These are phyloP conservation scores for Ogataea wickerhamii DNA, from an alignment of 805 yeast genomes.

Conservation along the genomic window DNA sequence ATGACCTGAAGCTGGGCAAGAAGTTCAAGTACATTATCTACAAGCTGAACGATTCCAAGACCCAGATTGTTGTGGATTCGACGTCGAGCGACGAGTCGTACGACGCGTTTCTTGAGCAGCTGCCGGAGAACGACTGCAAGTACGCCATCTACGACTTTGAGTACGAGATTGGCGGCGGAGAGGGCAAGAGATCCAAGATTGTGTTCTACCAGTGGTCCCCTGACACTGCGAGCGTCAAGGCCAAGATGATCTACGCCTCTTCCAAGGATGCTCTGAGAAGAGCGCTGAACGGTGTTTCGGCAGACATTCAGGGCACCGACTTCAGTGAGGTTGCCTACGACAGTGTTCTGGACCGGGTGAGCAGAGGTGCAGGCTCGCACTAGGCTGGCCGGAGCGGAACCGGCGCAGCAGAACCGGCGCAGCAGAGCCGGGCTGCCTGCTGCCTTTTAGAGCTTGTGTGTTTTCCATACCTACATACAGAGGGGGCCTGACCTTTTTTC, in stretches of 20 bases:
- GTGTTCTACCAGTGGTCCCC: slow-evolving; percentile 92
- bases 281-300: slow-evolving; percentile 89
- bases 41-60: slow-evolving; percentile 77
- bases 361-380: slow-evolving; percentile 72
- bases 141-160: slow-evolving; percentile 97
- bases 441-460: too few species aligned
- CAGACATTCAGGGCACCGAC: slow-evolving; percentile 98
- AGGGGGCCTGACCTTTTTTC: too few species aligned
- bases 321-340: slow-evolving; percentile 95
- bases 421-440: too few species aligned
- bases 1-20: slow-evolving; percentile 92
- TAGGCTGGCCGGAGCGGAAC: slow-evolving; percentile 20
- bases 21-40: slow-evolving; percentile 80
- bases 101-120: slow-evolving; percentile 79
- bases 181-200: slow-evolving; percentile 82
- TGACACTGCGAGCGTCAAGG: slow-evolving; percentile 91
- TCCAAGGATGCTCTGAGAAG: slow-evolving; percentile 97
- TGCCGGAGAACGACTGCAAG: slow-evolving; percentile 95
- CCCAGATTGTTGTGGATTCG: slow-evolving; percentile 84
- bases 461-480: too few species aligned
- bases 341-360: slow-evolving; percentile 83
- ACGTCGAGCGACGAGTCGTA: slow-evolving; percentile 74
- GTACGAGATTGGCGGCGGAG: slow-evolving; percentile 83
- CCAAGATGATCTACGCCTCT: slow-evolving; percentile 98
- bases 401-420: background rate